Percentiles rank a stretch among this genome's conserved stretches.
These are phyloP conservation scores for Penicillium coprophilum DNA, from an alignment of 495 filamentous ascomycete genomes.

Conservation along the genomic window DNA sequence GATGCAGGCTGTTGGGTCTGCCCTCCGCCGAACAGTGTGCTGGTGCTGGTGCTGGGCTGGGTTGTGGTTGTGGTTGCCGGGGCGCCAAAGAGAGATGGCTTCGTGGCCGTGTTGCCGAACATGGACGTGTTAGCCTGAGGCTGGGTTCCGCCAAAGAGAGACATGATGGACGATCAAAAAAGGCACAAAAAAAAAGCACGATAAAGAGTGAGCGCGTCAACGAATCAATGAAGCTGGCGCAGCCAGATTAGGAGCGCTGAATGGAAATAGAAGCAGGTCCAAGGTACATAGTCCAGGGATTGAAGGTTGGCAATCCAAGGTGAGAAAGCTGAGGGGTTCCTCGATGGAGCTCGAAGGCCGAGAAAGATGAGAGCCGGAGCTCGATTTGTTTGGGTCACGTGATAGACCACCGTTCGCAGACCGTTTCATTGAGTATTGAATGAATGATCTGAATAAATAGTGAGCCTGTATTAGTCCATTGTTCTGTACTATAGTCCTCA, in stretches of 20 bases:
- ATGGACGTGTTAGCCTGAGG: slow-evolving; percentile 29
- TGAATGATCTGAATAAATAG: background rate
- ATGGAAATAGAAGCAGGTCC: background rate
- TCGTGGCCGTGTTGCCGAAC: slow-evolving; percentile 37
- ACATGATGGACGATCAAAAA: slow-evolving; percentile 32
- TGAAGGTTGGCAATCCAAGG: slow-evolving; percentile 12
- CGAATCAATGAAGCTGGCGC: background rate
- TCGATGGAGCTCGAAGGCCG: slow-evolving; percentile 21
- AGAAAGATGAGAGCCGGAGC: slow-evolving; percentile 29
- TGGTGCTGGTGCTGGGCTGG: slow-evolving; percentile 21
- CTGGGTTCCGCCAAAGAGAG: slow-evolving; percentile 42
- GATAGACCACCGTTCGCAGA: slow-evolving; percentile 6
- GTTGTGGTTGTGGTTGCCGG: slow-evolving; percentile 22
- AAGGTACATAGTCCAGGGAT: slow-evolving; percentile 16
- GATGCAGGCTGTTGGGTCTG: slow-evolving; percentile 26
- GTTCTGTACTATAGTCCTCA: background rate
- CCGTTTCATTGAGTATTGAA: background rate
- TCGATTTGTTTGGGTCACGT: slow-evolving; percentile 35
- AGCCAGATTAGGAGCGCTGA: background rate
- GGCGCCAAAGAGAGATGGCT: slow-evolving; percentile 39
- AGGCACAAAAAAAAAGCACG: slow-evolving; percentile 24
- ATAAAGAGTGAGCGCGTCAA: slow-evolving; percentile 4
- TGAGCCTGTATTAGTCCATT: background rate
- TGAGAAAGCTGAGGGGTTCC: slow-evolving; percentile 23
- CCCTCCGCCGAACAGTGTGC: slow-evolving; percentile 31